Percentiles rank a stretch among this genome's conserved stretches.
Evolutionary conservation across 2,329 filamentous ascomycete species (phyloP).

Genomic region (Exophiala xenobiotica): DNA sequence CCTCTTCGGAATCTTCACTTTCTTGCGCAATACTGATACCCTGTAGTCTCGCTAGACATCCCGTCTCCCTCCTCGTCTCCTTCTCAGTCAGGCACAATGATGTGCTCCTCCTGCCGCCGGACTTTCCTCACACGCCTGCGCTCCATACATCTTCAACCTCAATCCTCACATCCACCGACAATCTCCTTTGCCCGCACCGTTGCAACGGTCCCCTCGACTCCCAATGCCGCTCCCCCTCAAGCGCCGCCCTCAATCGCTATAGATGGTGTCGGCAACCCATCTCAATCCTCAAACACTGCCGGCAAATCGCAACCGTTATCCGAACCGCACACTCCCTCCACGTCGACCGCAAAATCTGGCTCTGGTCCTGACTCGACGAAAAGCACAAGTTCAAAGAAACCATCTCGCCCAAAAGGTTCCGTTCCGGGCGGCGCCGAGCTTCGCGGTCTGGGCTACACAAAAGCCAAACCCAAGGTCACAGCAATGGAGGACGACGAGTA

Average conservation of each 20-base stretch:
- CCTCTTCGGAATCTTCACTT: too few relatives aligned
- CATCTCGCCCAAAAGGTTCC: constrained; percentile 38
- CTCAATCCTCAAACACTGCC: constrained; percentile 39
- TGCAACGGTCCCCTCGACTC: constrained; percentile 22
- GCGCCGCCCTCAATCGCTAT: constrained; percentile 21
- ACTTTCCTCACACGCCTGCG: constrained; percentile 20
- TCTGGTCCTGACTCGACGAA: constrained; percentile 29
- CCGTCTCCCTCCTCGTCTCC: not conserved
- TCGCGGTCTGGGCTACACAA: constrained; percentile 47
- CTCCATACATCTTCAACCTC: not conserved
- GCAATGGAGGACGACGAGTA: constrained; percentile 50
- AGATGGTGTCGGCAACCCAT: constrained; percentile 11
- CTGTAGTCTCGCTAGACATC: too few relatives aligned
- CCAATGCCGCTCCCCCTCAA: constrained; percentile 22
- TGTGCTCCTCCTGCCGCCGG: constrained; percentile 29
- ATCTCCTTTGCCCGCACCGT: constrained; percentile 8
- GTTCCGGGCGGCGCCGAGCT: constrained; percentile 42
- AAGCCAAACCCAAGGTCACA: constrained; percentile 46
- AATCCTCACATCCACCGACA: not conserved
- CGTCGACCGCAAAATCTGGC: constrained; percentile 17
- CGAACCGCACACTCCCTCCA: constrained; percentile 28
- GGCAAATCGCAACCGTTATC: constrained; percentile 44
- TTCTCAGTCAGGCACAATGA: constrained; percentile 17
- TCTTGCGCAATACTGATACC: too few relatives aligned
- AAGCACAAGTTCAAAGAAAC: constrained; percentile 29